Percentiles rank a stretch among this genome's conserved stretches.
Conservation (phyloP, 2,329 filamentous ascomycete genomes). For the Colletotrichum chlorophyti region DNA sequence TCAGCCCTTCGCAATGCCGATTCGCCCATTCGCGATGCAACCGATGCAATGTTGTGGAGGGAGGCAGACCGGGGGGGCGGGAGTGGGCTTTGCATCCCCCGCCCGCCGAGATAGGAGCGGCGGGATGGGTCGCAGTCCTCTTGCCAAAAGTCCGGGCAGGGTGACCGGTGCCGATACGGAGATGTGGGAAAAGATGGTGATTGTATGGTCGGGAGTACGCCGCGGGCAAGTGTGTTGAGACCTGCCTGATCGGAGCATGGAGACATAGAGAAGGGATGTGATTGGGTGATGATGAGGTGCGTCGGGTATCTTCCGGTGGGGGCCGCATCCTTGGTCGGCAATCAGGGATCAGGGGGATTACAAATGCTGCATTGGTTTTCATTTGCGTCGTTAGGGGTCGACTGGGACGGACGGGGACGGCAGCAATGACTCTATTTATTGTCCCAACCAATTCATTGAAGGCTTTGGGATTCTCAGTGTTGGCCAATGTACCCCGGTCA, state of each 20-base stretch:
- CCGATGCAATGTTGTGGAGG: neutral
- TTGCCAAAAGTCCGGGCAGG: no score
- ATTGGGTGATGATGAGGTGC: neutral
- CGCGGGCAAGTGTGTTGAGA: slow-evolving; percentile 15
- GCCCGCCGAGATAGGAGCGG: slow-evolving; percentile 18
- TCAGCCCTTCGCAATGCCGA: neutral
- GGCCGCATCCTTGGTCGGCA: no score
- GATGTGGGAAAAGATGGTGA: neutral
- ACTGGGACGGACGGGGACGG: no score
- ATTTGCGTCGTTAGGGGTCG: no score
- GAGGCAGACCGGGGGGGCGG: no score
- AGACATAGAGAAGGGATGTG: neutral
- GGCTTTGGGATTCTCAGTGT: no score
- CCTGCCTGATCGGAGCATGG: slow-evolving; percentile 4
- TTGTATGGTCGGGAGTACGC: neutral
- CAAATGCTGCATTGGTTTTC: no score
- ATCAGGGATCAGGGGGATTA: no score
- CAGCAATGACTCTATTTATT: no score
- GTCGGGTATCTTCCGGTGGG: neutral
- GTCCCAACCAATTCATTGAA: no score
- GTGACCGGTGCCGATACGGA: slow-evolving; percentile 23
- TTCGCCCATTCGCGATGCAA: neutral
- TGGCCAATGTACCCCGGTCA: no score
- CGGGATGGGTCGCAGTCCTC: neutral
- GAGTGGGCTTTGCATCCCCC: neutral